Conservation (phyloP, 768 basidiomycete species). For the Lactarius tabidus region DNA sequence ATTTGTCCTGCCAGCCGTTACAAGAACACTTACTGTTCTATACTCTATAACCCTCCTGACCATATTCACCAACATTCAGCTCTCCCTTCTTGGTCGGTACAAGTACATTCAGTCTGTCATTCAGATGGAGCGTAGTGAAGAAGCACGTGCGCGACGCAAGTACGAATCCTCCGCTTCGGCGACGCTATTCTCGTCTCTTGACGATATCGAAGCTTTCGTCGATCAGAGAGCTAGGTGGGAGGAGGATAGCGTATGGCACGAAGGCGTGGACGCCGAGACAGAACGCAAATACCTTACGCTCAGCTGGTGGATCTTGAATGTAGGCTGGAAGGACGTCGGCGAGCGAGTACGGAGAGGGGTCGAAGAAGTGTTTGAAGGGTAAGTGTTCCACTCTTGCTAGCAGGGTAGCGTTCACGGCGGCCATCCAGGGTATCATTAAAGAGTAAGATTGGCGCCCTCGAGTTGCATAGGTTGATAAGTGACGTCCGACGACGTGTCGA, state of each 20-base stretch:
- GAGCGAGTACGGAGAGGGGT: conserved; percentile 70
- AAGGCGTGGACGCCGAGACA: conserved; percentile 53
- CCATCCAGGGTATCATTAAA: conserved; percentile 76
- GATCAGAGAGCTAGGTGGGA: conserved; percentile 29
- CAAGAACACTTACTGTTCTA: conserved; percentile 78
- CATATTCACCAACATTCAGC: conserved; percentile 82
- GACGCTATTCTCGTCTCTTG: conserved; percentile 32
- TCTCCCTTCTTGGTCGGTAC: conserved; percentile 76
- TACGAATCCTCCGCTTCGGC: conserved; percentile 40
- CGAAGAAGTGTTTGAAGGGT: conserved; percentile 84
- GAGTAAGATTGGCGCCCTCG: conserved; percentile 61
- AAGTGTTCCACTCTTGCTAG: conserved; percentile 28
- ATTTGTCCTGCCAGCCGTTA: conserved; percentile 57
- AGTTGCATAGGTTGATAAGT: conserved; percentile 61
- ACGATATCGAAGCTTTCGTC: conserved; percentile 32
- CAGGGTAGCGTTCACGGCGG: neutral
- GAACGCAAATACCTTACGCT: conserved; percentile 81
- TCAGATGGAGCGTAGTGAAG: conserved; percentile 57
- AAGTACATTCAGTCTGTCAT: conserved; percentile 73
- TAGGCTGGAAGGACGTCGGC: conserved; percentile 85
- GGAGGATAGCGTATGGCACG: conserved; percentile 25
- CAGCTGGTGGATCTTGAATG: conserved; percentile 90
- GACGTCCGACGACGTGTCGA: conserved; percentile 80
- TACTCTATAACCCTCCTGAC: conserved; percentile 84
- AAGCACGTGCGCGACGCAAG: conserved; percentile 42